Conservation (phyloP, 2,329 filamentous ascomycete genomes). For the Drechslera avenae region DNA sequence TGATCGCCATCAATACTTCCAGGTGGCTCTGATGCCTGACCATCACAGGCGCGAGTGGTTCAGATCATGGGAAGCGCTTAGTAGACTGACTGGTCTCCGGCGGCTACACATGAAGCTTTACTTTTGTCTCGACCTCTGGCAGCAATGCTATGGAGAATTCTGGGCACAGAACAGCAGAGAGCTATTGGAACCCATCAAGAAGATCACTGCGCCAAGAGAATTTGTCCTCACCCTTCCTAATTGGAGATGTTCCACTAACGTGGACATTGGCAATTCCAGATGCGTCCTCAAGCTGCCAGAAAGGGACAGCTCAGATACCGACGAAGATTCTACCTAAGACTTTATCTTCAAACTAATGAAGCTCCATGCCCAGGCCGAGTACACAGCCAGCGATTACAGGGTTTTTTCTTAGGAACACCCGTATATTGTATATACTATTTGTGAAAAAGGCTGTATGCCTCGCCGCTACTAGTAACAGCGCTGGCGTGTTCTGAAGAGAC, state of each 20-base stretch:
- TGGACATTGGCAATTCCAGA: constrained; percentile 18
- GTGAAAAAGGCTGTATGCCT: too few species aligned
- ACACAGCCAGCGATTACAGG: too few species aligned
- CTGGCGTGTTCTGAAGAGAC: too few species aligned
- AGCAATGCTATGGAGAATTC: constrained; percentile 11
- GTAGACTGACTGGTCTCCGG: constrained; percentile 23
- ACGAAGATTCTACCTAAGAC: not conserved
- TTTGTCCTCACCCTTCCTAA: constrained; percentile 28
- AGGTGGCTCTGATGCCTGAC: constrained; percentile 1
- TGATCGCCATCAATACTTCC: constrained; percentile 14
- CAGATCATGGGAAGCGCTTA: constrained; percentile 22
- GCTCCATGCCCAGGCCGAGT: too few species aligned
- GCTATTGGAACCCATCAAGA: constrained; percentile 19
- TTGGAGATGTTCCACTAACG: constrained; percentile 14
- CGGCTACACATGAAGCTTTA: constrained; percentile 19
- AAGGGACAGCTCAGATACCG: not conserved
- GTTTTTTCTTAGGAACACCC: too few species aligned
- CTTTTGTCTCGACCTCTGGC: constrained; percentile 8
- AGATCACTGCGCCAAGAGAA: constrained; percentile 14
- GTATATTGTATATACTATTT: too few species aligned
- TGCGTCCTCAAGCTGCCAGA: constrained; percentile 14
- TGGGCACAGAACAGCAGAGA: constrained; percentile 20
- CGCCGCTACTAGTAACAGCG: too few species aligned
- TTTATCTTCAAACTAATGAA: not conserved
- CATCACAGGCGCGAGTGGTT: constrained; percentile 15